A percentile compares a stretch with the other conserved stretches of the same genome.
phyloP scores from a whole-genome alignment of 371 early-diverging fungal species.

The Polyrhizophydium stewartii region DNA sequence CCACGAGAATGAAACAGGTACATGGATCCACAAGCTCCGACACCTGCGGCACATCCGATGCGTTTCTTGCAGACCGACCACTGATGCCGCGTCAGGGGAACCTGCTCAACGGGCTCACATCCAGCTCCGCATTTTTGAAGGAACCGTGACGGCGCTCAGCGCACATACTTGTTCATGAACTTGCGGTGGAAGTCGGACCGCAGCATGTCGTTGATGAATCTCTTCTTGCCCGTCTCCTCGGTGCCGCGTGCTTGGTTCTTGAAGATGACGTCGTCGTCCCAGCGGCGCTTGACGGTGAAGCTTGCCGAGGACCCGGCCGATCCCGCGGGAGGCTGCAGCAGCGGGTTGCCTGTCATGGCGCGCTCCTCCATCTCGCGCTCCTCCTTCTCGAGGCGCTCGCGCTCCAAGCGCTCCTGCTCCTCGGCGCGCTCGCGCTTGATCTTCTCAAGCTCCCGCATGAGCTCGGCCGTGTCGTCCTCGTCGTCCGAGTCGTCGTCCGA shows the following conservation, averaged over 20 bases:
- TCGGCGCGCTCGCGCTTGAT: constrained; percentile 91
- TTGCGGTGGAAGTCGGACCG: constrained; percentile 93
- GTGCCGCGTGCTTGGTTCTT: constrained; percentile 89
- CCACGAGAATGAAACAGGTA: too few species aligned
- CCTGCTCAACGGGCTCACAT: too few species aligned
- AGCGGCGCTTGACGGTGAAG: constrained; percentile 87
- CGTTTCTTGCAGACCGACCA: too few species aligned
- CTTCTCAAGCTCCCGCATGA: constrained; percentile 89
- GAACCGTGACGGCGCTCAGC: constrained; percentile 2
- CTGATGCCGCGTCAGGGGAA: too few species aligned
- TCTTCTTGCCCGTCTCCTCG: constrained; percentile 82
- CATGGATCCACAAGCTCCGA: too few species aligned
- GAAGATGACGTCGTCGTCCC: constrained; percentile 98
- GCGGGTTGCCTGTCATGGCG: constrained; percentile 75
- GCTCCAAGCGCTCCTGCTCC: constrained; percentile 78
- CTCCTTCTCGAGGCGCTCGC: constrained; percentile 59
- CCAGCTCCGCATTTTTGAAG: too few species aligned
- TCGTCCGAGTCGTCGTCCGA: constrained; percentile 55
- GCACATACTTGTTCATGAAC: constrained; percentile 80
- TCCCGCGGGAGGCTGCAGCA: constrained; percentile 44
- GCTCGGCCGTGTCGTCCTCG: constrained; percentile 88
- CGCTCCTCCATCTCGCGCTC: constrained; percentile 53
- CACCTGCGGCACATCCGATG: too few species aligned
- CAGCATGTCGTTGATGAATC: constrained; percentile 94
- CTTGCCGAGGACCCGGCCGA: constrained; percentile 29